Evolutionary conservation across 257 asterid genomes (phyloP).

Genomic region (Nicotiana benthamiana): DNA sequence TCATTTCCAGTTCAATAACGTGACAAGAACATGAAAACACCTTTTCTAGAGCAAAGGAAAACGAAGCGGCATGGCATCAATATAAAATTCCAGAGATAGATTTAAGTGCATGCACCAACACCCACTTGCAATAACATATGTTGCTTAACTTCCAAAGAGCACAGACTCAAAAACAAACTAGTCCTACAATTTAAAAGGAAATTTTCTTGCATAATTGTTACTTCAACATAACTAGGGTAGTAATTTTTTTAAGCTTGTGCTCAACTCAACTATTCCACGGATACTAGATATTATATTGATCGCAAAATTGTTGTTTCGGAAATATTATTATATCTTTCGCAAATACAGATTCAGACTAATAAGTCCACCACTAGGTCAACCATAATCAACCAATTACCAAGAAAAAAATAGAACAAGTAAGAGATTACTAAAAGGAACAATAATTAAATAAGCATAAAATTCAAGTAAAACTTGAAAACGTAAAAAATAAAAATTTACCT

Average conservation of each 20-base stretch:
- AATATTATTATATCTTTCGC: neutral
- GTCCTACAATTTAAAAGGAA: neutral
- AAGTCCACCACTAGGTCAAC: neutral
- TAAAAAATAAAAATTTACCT: neutral
- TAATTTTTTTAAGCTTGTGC: too few species aligned
- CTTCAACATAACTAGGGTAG: neutral
- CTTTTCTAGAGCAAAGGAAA: neutral
- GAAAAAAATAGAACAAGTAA: neutral
- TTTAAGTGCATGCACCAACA: slow-evolving; percentile 6
- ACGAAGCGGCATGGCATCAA: neutral
- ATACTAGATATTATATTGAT: too few species aligned
- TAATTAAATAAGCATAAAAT: neutral
- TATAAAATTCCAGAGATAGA: neutral
- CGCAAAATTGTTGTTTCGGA: neutral
- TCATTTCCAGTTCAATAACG: neutral
- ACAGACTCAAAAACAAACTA: neutral
- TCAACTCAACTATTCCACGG: too few species aligned
- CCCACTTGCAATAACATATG: slow-evolving; percentile 3
- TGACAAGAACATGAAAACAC: neutral
- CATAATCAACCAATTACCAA: neutral
- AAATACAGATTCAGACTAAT: neutral
- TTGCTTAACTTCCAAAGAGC: neutral
- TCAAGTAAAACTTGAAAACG: neutral
- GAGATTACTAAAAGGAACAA: neutral
- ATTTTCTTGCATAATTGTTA: neutral